Base-by-base conservation (phyloP, 441 rosid species). In the Adansonia grandidieri region DNA sequence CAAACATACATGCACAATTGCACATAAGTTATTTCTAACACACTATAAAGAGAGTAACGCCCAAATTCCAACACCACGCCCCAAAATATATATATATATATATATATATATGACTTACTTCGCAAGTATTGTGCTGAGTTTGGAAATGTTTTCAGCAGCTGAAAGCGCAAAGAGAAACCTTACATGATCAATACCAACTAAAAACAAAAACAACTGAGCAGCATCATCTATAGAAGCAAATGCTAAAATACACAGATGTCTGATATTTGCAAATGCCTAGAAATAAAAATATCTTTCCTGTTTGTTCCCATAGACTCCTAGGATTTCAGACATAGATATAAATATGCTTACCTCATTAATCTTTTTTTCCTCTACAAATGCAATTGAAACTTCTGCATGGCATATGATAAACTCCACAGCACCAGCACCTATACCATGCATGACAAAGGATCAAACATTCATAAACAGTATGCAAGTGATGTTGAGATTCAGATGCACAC, bases 81-180 rank as follows among this genome's bases (percentile, higher is more conserved):
- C 58, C 13, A 4, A 8, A 14, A 4, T 24, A 24, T 24, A 24
- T 24, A 24, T 24, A 24, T 0, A 24, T 24, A 15, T 5, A 7
- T 47, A 66, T 42, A 15, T 22, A 71, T 13, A 51, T 5, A 66
- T 13, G 73, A 84, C 98, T 90, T 86, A 96, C 98, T 94, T 85
- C 83, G 91, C 89, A 96, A 48, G 82, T 87, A 84, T 14, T 88
- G 75, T 40, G 91, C 80, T 56, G 95, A 72, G 51, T 87, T 86
- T 37, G 97, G 93, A 79, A 94, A 89, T 68, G 97, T 90, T 85
- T 93, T 96, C 79, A 93, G 80, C 69, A 96, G 79, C 99, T 96
- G 94, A 74, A 61, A 83, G 44, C 77, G 60, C 68, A 79, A 77
- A 60, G 15, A 68, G 42, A 69, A 73, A 42, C 37, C 51, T 62